phyloP scores from a whole-genome alignment of 495 filamentous ascomycete species.

The Friedmanniomyces simplex region DNA sequence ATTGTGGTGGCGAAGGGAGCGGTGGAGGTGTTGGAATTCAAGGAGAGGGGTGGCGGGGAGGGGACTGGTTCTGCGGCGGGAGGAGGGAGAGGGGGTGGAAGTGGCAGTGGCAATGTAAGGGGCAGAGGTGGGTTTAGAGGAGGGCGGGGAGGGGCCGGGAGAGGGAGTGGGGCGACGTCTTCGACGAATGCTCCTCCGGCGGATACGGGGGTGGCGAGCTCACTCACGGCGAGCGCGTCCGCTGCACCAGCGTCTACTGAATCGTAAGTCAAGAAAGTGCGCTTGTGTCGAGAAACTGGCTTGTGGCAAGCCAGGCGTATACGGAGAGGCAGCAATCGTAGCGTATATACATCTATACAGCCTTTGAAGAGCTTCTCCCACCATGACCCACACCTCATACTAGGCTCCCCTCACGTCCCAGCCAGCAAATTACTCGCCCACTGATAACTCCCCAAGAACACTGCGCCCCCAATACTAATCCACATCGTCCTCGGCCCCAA shows the following conservation, averaged over 20 bases:
- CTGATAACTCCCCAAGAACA: conserved; percentile 95
- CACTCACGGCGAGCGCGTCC: no score
- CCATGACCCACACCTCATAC: not conserved
- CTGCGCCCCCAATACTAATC: conserved; percentile 87
- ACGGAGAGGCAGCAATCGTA: not conserved
- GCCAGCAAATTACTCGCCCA: conserved; percentile 20
- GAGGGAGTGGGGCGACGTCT: no score
- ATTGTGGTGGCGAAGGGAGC: conserved; percentile 62
- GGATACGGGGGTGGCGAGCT: no score
- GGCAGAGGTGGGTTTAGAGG: conserved; percentile 16
- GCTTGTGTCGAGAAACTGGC: no score
- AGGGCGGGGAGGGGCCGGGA: conserved; percentile 5
- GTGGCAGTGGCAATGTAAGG: not conserved
- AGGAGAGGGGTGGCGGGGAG: conserved; percentile 37
- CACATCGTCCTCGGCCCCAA: conserved; percentile 83
- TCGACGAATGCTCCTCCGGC: no score
- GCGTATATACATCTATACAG: not conserved
- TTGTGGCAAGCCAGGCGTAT: no score
- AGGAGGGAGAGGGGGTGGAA: conserved; percentile 2
- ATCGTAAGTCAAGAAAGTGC: no score
- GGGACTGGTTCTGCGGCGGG: not conserved
- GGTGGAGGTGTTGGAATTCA: conserved; percentile 76
- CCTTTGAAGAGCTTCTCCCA: no score
- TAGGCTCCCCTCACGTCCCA: conserved; percentile 16
- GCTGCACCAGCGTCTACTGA: no score